Evolutionary conservation across 495 filamentous ascomycete genomes (phyloP).

Genomic region (Neurospora cerealis): DNA sequence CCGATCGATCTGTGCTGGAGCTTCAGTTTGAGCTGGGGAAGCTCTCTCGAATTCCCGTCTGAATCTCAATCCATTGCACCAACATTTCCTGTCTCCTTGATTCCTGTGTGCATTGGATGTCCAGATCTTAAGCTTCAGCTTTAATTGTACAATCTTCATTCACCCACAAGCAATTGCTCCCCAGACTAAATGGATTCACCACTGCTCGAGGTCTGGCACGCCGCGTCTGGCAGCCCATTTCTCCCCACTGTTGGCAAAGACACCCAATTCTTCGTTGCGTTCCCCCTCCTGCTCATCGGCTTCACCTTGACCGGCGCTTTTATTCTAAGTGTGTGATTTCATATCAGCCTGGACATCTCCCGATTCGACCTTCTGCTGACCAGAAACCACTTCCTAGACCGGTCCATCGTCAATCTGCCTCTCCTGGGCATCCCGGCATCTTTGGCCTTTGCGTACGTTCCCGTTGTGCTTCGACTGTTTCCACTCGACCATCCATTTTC

Average conservation of each 20-base stretch:
- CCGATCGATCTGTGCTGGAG: not conserved
- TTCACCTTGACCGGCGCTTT: conserved; percentile 60
- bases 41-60: not conserved
- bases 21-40: not conserved
- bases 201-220: conserved; percentile 81
- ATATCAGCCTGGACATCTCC: not conserved
- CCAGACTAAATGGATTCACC: conserved; percentile 52
- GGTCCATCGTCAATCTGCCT: conserved; percentile 66
- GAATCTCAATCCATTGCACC: not conserved
- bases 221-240: conserved; percentile 75
- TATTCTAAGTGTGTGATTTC: conserved; percentile 61
- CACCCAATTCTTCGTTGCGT: conserved; percentile 74
- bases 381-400: conserved; percentile 47
- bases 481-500: not conserved
- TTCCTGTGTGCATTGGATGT: not conserved
- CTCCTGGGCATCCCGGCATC: conserved; percentile 82
- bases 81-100: not conserved
- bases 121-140: not conserved
- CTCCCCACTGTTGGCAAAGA: conserved; percentile 70
- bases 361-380: not conserved
- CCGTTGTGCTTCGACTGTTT: not conserved
- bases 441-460: conserved; percentile 73
- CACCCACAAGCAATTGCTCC: not conserved
- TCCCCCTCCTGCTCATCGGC: conserved; percentile 63
- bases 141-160: not conserved